These are phyloP conservation scores for Geranium brycei DNA, from an alignment of 345 rosid species.

Conservation along the genomic window DNA sequence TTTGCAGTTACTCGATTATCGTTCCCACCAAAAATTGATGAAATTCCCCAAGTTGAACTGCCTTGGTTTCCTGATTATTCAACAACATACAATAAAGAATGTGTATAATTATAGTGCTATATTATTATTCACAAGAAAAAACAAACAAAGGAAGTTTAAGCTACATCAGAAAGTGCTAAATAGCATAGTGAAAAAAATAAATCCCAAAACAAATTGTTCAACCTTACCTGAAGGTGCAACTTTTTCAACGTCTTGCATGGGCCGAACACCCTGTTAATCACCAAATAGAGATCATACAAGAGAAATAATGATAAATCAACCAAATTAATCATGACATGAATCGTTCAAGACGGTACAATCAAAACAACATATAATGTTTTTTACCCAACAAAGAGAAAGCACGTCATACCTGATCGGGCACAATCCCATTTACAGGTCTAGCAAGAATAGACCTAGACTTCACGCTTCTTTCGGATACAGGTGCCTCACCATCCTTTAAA, in stretches of 20 bases:
- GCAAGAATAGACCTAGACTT: conserved; percentile 74
- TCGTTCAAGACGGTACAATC: neutral
- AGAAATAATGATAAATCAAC: neutral
- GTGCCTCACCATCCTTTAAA: conserved; percentile 54
- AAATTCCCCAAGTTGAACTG: conserved; percentile 79
- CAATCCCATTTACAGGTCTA: conserved; percentile 72
- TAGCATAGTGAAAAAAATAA: too few relatives aligned
- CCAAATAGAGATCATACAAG: conserved; percentile 6
- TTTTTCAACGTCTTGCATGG: conserved; percentile 48
- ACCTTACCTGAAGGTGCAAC: conserved; percentile 50
- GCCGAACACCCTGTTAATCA: conserved; percentile 40
- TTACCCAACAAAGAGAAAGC: too few relatives aligned
- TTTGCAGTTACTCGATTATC: conserved; percentile 48
- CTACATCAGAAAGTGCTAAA: too few relatives aligned
- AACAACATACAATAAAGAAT: neutral
- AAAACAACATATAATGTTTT: too few relatives aligned
- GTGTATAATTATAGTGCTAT: too few relatives aligned
- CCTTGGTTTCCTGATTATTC: conserved; percentile 28
- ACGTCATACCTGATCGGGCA: conserved; percentile 68
- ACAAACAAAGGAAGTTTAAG: neutral
- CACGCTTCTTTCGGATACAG: conserved; percentile 49
- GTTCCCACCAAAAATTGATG: conserved; percentile 74
- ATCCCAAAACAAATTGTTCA: too few relatives aligned
- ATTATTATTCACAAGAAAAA: too few relatives aligned
- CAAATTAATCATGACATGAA: neutral